Evolutionary conservation across 305 asterid genomes (phyloP).

Genomic region (Fraxinus ornus): DNA sequence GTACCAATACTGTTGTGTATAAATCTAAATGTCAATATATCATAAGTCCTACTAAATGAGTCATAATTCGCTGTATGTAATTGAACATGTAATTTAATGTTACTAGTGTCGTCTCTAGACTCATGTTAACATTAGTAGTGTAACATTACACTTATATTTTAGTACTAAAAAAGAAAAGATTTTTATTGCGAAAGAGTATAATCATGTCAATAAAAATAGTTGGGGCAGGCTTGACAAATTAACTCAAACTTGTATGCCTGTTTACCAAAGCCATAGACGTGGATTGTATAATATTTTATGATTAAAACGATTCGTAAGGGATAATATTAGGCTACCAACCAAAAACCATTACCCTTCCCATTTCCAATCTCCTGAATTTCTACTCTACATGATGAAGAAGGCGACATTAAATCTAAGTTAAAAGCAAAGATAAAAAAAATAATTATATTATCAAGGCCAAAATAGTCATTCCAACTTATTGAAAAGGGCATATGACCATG

Average conservation of each 20-base stretch:
- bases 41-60: too few species aligned
- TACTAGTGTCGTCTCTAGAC: too few species aligned
- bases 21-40: too few species aligned
- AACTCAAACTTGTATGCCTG: background rate
- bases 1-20: too few species aligned
- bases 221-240: background rate
- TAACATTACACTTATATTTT: too few species aligned
- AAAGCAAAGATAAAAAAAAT: background rate
- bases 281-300: background rate
- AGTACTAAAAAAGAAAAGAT: too few species aligned
- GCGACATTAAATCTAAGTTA: background rate
- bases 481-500: slow-evolving; percentile 48
- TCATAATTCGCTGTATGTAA: too few species aligned
- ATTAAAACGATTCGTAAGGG: slow-evolving; percentile 18
- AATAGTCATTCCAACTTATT: slow-evolving; percentile 21
- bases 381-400: slow-evolving; percentile 10
- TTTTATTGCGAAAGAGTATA: background rate
- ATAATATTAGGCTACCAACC: slow-evolving; percentile 68
- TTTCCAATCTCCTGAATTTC: slow-evolving; percentile 37
- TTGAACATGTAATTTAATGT: too few species aligned
- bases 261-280: background rate
- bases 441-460: slow-evolving; percentile 30
- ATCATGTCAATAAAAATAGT: background rate
- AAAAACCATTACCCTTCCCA: slow-evolving; percentile 38
- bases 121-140: too few species aligned